Percentiles rank a stretch among this genome's conserved stretches.
Conservation (phyloP, 1,284 basidiomycete species). For the Ceratobasidium sp. region DNA sequence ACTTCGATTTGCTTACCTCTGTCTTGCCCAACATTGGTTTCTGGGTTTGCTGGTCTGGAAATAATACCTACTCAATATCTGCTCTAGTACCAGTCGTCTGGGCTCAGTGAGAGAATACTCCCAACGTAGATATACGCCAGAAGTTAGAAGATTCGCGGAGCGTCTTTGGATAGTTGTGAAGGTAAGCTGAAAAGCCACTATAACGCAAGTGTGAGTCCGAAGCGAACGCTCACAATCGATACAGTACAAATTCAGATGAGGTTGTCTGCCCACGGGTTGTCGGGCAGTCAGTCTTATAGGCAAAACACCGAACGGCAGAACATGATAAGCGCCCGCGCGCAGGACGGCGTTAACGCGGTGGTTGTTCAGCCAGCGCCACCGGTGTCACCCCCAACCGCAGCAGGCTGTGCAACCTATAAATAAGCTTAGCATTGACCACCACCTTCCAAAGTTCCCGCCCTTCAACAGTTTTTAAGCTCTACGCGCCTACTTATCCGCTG, state of each 20-base stretch:
- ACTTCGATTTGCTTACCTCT: conserved; percentile 19
- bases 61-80: neutral
- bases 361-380: neutral
- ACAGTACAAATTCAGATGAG: neutral
- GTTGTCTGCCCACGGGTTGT: neutral
- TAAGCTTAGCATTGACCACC: neutral
- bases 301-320: neutral
- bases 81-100: too few relatives aligned
- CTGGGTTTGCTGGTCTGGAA: too few relatives aligned
- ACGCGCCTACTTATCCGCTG: too few relatives aligned
- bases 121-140: too few relatives aligned
- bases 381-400: neutral
- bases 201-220: too few relatives aligned
- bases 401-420: neutral
- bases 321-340: neutral
- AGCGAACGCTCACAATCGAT: neutral
- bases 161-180: too few relatives aligned
- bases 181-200: too few relatives aligned
- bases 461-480: too few relatives aligned
- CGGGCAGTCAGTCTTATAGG: neutral
- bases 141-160: too few relatives aligned
- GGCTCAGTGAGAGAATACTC: neutral
- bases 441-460: neutral
- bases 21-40: neutral
- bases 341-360: neutral